A percentile compares a stretch with the other conserved stretches of the same genome.
Conservation (phyloP, 331 rosid species). For the Dryas integrifolia region DNA sequence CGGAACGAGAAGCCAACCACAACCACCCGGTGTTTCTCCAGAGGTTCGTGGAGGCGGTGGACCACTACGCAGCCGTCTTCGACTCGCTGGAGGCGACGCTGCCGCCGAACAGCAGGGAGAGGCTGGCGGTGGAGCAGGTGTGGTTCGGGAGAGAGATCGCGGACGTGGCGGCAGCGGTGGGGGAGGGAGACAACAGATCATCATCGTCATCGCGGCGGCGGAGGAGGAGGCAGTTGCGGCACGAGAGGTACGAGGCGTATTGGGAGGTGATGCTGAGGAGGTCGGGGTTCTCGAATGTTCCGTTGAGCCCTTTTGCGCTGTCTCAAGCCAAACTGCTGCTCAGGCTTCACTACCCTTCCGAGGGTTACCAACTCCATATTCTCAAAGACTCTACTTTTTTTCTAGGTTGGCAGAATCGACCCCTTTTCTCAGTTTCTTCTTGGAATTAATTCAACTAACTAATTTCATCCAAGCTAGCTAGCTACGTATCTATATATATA, state of each 20-base stretch:
- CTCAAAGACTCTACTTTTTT: constrained; percentile 40
- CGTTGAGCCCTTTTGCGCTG: constrained; percentile 52
- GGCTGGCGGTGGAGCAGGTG: constrained; percentile 44
- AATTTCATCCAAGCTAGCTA: too few species aligned
- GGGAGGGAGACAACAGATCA: neutral
- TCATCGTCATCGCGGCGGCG: too few species aligned
- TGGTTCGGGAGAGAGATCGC: constrained; percentile 48
- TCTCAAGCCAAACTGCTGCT: constrained; percentile 56
- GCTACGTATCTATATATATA: neutral
- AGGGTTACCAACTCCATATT: constrained; percentile 47
- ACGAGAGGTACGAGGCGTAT: constrained; percentile 35
- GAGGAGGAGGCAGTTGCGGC: constrained; percentile 18
- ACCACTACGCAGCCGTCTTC: constrained; percentile 44
- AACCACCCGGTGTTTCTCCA: constrained; percentile 41
- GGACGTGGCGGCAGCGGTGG: constrained; percentile 35
- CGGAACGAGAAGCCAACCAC: constrained; percentile 47
- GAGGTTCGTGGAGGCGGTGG: constrained; percentile 42
- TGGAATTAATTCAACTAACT: constrained; percentile 30
- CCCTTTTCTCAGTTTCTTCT: constrained; percentile 58
- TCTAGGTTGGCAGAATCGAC: constrained; percentile 50
- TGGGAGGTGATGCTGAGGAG: constrained; percentile 47
- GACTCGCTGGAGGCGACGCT: constrained; percentile 53
- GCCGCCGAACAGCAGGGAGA: constrained; percentile 50
- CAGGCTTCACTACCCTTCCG: constrained; percentile 57
- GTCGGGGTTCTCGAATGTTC: constrained; percentile 42